Conservation (phyloP, 768 basidiomycete species). For the Mycena pura region DNA sequence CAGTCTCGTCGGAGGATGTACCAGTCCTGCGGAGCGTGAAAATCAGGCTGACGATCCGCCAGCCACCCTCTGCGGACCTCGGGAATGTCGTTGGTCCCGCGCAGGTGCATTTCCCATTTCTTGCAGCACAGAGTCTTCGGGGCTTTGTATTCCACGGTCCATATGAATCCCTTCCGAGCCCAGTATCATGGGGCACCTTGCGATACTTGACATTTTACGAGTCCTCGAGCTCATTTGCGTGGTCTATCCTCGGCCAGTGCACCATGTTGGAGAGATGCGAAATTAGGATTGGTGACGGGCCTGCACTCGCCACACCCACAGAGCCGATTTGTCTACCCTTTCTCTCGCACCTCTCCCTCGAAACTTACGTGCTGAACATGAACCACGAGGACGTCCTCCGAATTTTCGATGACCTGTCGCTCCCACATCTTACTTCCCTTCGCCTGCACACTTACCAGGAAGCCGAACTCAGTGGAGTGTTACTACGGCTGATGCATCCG, state of each 20-base stretch:
- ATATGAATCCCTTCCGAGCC: neutral
- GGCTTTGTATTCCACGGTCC: neutral
- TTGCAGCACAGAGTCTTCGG: neutral
- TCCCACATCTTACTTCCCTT: neutral
- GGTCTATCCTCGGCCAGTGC: neutral
- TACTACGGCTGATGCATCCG: too few species aligned
- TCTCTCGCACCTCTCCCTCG: neutral
- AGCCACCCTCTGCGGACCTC: too few species aligned
- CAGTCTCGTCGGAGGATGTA: neutral
- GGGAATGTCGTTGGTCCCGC: too few species aligned
- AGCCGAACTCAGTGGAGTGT: too few species aligned
- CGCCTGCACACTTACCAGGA: too few species aligned
- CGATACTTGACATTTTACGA: too few species aligned
- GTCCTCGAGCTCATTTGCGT: neutral
- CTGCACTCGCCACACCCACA: too few species aligned
- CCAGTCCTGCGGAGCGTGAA: neutral
- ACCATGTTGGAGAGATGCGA: neutral
- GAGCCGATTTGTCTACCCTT: neutral
- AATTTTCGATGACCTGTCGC: neutral
- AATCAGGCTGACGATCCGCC: too few species aligned
- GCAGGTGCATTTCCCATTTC: neutral
- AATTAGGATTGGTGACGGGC: neutral
- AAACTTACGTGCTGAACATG: neutral
- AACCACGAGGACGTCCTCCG: too few species aligned
- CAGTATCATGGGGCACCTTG: neutral